phyloP scores from a whole-genome alignment of 192 early-diverging fungal genomes.

The Backusella australiensis region DNA sequence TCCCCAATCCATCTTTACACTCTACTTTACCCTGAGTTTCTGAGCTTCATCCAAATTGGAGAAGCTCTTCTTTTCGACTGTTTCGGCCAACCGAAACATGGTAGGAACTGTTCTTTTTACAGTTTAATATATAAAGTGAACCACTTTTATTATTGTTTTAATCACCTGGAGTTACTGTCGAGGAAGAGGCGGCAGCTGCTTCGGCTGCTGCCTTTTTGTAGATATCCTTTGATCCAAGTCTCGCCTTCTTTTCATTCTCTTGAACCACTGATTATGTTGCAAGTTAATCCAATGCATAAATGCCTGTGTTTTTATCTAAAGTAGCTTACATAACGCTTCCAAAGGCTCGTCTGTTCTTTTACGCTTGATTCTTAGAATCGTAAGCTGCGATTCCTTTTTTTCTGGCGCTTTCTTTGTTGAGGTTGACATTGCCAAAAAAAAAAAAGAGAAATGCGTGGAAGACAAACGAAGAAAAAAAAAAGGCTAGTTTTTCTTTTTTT shows the following conservation, averaged over 20 bases:
- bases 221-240: conserved; percentile 10
- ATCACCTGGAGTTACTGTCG: neutral
- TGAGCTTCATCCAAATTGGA: conserved; percentile 47
- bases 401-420: neutral
- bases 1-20: neutral
- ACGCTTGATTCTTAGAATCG: conserved; percentile 77
- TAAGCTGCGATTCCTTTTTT: conserved; percentile 34
- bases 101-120: conserved; percentile 28
- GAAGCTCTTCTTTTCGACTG: conserved; percentile 63
- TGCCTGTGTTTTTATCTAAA: neutral
- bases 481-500: neutral
- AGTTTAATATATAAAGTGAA: neutral
- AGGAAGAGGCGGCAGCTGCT: neutral
- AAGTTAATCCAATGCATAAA: neutral
- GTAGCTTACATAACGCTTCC: conserved; percentile 56
- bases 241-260: conserved; percentile 40
- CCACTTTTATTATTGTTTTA: neutral
- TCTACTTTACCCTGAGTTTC: conserved; percentile 45
- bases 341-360: conserved; percentile 72
- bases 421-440: neutral
- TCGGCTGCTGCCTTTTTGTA: neutral
- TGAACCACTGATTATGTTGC: conserved; percentile 42
- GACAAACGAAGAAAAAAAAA: neutral
- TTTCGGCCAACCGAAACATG: conserved; percentile 66
- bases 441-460: neutral